Conservation (phyloP, 2,329 filamentous ascomycete genomes). For the Peltaster fructicola region DNA sequence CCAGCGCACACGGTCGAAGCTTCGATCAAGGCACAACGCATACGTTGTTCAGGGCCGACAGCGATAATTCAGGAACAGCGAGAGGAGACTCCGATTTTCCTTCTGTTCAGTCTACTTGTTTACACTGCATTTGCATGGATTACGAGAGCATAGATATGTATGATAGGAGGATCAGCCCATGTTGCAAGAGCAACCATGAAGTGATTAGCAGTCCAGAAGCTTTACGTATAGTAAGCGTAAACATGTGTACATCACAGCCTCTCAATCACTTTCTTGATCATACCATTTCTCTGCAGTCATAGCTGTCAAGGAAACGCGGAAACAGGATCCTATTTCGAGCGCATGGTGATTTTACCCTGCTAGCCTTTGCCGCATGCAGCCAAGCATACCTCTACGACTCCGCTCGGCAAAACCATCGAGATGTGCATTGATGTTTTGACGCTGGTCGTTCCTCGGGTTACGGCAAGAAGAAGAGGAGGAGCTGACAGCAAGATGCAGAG, state of each 20-base stretch:
- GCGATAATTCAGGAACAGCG: slow-evolving; percentile 2
- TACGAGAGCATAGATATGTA: slow-evolving; percentile 1
- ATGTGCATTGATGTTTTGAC: slow-evolving; percentile 1
- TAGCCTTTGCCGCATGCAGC: slow-evolving; percentile 1
- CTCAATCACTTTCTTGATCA: slow-evolving; percentile 1
- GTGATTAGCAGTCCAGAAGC: background rate
- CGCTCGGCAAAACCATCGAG: slow-evolving; percentile 1
- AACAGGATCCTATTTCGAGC: no score
- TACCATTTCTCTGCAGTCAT: no score
- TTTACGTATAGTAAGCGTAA: background rate
- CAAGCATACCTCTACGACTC: background rate
- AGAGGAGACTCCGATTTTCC: slow-evolving; percentile 7
- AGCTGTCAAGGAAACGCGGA: no score
- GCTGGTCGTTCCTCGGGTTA: slow-evolving; percentile 1
- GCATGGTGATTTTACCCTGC: background rate
- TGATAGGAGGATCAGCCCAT: slow-evolving; percentile 1
- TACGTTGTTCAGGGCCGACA: slow-evolving; percentile 2
- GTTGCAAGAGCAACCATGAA: background rate
- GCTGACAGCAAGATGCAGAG: slow-evolving; percentile 1
- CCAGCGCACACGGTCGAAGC: slow-evolving; percentile 12
- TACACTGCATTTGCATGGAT: slow-evolving; percentile 3
- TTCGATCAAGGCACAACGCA: slow-evolving; percentile 1
- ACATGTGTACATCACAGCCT: background rate
- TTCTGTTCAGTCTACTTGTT: slow-evolving; percentile 1
- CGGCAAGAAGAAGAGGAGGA: slow-evolving; percentile 1